These are phyloP conservation scores for Talaromyces sp. DNA, from an alignment of 2,329 filamentous ascomycete species.

Conservation along the genomic window DNA sequence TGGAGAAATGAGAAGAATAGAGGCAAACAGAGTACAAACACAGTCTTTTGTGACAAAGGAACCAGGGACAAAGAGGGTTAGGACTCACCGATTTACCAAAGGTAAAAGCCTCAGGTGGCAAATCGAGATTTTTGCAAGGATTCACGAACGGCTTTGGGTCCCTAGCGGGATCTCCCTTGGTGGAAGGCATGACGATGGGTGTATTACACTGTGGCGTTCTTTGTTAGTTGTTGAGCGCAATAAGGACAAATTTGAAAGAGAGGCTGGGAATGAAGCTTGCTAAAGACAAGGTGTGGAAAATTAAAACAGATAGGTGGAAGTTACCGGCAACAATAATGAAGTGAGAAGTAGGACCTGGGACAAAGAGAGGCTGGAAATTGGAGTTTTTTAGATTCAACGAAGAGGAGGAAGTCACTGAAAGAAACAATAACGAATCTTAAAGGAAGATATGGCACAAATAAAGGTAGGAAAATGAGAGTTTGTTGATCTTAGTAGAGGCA, in stretches of 20 bases:
- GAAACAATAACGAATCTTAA: background rate
- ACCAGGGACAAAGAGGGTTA: background rate
- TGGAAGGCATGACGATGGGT: background rate
- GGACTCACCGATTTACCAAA: constrained; percentile 9
- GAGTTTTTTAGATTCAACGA: background rate
- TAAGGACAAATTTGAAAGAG: background rate
- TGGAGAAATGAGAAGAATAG: constrained; percentile 3
- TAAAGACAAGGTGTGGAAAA: background rate
- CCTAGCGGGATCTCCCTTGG: constrained; percentile 14
- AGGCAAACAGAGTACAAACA: background rate
- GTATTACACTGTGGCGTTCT: background rate
- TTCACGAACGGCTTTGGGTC: constrained; percentile 13
- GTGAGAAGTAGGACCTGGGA: background rate
- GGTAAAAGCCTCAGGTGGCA: constrained; percentile 15
- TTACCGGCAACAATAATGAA: background rate
- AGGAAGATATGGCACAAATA: background rate
- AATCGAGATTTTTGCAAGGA: constrained; percentile 14
- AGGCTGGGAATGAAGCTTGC: background rate
- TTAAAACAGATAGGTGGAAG: background rate
- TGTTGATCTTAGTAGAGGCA: background rate
- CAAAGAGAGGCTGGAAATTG: background rate
- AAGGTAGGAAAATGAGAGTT: background rate
- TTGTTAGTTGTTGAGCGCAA: background rate
- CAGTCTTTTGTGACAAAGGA: background rate
- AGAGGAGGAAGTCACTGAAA: background rate